Conservation (phyloP, 2,329 filamentous ascomycete genomes). For the Teratosphaeriaceae sp. region DNA sequence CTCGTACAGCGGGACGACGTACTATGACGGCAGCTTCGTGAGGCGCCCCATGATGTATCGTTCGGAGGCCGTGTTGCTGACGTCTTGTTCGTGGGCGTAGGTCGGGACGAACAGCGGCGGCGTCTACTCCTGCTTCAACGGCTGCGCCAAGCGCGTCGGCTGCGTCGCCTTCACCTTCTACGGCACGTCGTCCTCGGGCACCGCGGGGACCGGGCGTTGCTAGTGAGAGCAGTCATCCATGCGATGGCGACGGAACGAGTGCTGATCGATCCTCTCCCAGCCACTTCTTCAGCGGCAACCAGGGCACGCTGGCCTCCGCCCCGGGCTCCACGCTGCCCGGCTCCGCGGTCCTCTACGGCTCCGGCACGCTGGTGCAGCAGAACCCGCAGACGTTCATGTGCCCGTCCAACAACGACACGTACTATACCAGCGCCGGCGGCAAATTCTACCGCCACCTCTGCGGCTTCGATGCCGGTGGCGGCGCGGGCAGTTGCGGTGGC, state of each 20-base stretch:
- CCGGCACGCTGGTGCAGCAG: constrained; percentile 3
- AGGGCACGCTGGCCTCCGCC: constrained; percentile 3
- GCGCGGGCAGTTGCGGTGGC: neutral
- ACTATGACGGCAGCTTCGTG: constrained; percentile 1
- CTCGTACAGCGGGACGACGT: neutral
- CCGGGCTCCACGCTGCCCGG: neutral
- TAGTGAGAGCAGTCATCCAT: neutral
- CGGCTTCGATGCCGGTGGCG: neutral
- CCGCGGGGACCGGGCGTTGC: neutral
- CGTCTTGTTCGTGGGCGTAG: too few relatives aligned
- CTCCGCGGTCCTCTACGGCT: neutral
- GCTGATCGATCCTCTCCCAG: neutral
- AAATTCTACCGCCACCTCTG: constrained; percentile 2
- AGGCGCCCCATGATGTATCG: too few relatives aligned
- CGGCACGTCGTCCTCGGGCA: neutral
- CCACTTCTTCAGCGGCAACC: constrained; percentile 1
- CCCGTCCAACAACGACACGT: neutral
- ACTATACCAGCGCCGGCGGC: neutral
- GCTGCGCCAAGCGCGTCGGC: constrained; percentile 2
- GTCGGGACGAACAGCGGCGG: neutral
- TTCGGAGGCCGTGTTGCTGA: too few relatives aligned
- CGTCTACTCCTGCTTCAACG: constrained; percentile 4
- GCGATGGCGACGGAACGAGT: neutral
- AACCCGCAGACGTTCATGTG: neutral
- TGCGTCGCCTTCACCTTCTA: constrained; percentile 4